Evolutionary conservation across 1,284 basidiomycete genomes (phyloP).

Genomic region (Cutaneotrichosporon sp.): DNA sequence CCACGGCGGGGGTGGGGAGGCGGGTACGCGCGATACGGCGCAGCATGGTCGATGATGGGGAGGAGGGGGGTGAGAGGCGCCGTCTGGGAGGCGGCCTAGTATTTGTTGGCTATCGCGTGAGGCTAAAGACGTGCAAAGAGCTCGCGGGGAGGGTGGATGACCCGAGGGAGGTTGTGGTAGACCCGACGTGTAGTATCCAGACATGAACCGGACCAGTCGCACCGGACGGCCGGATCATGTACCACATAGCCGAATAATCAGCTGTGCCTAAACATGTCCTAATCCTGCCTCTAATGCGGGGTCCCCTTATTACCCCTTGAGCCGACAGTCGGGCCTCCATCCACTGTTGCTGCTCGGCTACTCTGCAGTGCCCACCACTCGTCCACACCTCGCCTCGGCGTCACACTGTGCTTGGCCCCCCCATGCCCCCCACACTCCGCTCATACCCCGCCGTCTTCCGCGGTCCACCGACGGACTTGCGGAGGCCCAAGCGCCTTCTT

Average conservation of each 20-base stretch:
- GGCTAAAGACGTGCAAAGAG: no score
- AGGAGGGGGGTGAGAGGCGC: conserved; percentile 13
- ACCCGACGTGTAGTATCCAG: neutral
- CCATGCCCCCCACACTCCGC: no score
- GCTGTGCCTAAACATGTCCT: neutral
- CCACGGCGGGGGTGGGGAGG: conserved; percentile 7
- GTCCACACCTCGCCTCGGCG: neutral
- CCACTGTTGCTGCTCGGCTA: neutral
- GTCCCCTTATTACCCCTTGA: no score
- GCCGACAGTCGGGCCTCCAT: neutral
- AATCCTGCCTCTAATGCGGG: neutral
- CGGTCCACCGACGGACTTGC: neutral
- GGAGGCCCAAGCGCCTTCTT: neutral
- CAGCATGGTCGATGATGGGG: conserved; percentile 6
- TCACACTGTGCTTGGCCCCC: no score
- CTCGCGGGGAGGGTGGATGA: neutral
- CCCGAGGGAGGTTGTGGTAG: neutral
- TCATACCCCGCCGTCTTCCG: neutral
- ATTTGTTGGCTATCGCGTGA: neutral
- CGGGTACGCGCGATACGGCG: conserved; percentile 11
- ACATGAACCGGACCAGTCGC: neutral
- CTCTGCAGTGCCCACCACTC: neutral
- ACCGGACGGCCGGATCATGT: neutral
- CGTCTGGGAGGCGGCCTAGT: neutral
- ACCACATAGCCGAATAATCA: neutral